Conservation (phyloP, 306 rosid genomes). For the Delonix regia region DNA sequence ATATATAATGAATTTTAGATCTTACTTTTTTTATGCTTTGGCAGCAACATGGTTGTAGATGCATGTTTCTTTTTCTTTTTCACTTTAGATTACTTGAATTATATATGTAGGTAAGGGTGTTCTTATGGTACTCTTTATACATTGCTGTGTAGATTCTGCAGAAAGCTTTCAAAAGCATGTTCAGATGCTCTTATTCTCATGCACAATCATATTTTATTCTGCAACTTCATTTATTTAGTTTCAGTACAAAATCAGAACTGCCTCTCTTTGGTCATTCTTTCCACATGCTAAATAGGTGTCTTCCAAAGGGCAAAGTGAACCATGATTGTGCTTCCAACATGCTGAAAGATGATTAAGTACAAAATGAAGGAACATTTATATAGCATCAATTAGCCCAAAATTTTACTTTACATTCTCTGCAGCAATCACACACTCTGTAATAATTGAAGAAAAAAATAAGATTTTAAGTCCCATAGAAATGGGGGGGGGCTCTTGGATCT, state of each 20-base stretch:
- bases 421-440: too few relatives aligned
- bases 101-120: too few relatives aligned
- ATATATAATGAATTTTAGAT: not conserved
- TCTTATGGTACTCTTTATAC: too few relatives aligned
- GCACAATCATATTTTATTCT: not conserved
- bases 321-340: not conserved
- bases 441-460: too few relatives aligned
- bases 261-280: not conserved
- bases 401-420: too few relatives aligned
- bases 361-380: not conserved
- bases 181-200: not conserved
- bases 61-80: conserved; percentile 7
- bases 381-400: not conserved
- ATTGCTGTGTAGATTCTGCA: not conserved
- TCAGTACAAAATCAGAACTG: not conserved
- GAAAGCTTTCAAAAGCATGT: not conserved
- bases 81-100: not conserved
- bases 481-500: too few relatives aligned
- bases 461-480: too few relatives aligned
- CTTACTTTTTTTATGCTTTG: not conserved
- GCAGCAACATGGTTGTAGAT: not conserved
- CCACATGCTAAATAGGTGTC: not conserved
- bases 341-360: not conserved
- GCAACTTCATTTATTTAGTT: not conserved
- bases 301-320: not conserved